Evolutionary conservation across 176 grass and related monocot genomes (phyloP), one percentile per base, ranked within the genome.

Genomic region (Carex parvula): DNA sequence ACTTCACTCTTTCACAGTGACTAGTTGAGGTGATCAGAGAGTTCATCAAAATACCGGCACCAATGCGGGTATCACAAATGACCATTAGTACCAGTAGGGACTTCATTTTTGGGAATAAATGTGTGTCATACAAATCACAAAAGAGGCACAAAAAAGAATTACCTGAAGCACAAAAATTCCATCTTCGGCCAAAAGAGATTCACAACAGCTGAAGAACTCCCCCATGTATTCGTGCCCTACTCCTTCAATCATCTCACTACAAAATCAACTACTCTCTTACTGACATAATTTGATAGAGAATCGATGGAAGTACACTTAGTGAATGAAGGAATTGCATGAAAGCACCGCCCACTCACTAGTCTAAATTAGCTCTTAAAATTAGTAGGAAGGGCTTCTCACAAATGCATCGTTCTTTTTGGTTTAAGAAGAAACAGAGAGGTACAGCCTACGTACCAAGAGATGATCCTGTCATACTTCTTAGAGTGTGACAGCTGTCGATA

Each of bases 221-320:
- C 88, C 92, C 87, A 97, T 87, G 79, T 94, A 97, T 87, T 94
- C 92, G 48, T 94, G 95, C 17, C 92, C 92, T 21, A 94, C 94
- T 35, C 52, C 92, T 91, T 97, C 94, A 21, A 97, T 94, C 94
- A 92, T 97, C 86, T 90, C 92, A 21, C 94, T 94, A 68, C 20
- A 83, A 70, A 76, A 76, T 30, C 44, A 55, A 53, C 5, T 55
- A 54, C 22, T 17, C 9, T 76, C 12, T 30, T 1, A 73, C 53
- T 74, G 20, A 76, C 42, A 85, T 2, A 71, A 80, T 80, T 84
- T 21, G 37, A 71, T 12, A 71, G 17, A 18, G 1, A 44, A 54
- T 62, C 42, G 12, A 65, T 37, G 20, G 16, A 82, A 9, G 5
- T 26, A 73, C 17, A 7, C 46, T 30, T 10, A 41, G 33, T 67